Conservation (phyloP, 73 alveolate genomes). For the Paramecium biaurelia region DNA sequence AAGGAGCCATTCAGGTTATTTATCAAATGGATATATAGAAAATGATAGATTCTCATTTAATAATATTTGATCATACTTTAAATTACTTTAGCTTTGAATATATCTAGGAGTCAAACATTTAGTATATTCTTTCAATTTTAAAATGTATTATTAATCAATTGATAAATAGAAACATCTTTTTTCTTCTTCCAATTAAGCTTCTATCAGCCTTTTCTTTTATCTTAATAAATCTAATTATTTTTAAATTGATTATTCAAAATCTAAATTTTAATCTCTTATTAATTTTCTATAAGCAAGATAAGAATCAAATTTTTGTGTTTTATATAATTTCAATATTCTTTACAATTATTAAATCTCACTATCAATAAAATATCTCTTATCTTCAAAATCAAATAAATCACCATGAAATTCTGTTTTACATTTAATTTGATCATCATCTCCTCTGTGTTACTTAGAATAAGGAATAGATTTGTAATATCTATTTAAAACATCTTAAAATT, state of each 20-base stretch:
- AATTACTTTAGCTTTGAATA: background rate
- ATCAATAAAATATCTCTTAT: slow-evolving; percentile 27
- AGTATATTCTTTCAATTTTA: background rate
- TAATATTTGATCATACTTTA: background rate
- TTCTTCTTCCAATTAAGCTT: background rate
- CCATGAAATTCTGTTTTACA: slow-evolving; percentile 22
- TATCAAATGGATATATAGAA: background rate
- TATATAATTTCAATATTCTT: background rate
- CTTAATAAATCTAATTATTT: background rate
- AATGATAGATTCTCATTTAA: background rate
- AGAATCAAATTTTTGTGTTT: background rate
- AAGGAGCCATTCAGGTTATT: background rate
- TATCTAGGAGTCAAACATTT: background rate
- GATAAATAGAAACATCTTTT: background rate
- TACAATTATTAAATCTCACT: background rate
- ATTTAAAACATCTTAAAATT: background rate
- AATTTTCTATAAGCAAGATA: background rate
- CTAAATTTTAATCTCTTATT: background rate
- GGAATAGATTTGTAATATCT: slow-evolving; percentile 13
- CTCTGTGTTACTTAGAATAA: background rate
- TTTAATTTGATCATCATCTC: background rate
- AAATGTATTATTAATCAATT: background rate
- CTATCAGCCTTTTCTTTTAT: background rate
- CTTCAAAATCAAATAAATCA: background rate
- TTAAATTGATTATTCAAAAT: background rate